Evolutionary conservation across 768 basidiomycete species (phyloP).

Genomic region (Calvatia gigantea): DNA sequence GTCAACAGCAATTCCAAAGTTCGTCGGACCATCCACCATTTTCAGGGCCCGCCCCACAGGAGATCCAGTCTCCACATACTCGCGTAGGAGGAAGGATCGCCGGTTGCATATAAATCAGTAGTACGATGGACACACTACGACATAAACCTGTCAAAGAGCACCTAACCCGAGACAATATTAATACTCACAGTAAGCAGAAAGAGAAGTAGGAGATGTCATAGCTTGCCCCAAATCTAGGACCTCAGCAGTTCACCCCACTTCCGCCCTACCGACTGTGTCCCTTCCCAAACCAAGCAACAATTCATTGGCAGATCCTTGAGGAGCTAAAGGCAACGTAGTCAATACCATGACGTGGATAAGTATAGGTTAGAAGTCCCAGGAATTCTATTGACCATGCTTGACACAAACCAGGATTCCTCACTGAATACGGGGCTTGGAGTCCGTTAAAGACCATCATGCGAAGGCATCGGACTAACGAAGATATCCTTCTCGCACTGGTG

Average conservation of each 20-base stretch:
- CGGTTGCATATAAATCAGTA: not conserved
- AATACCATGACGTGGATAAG: no score
- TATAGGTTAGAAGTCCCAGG: no score
- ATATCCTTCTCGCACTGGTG: not conserved
- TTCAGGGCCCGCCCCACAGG: not conserved
- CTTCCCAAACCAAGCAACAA: not conserved
- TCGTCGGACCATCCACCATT: no score
- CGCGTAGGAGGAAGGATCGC: not conserved
- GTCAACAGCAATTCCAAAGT: no score
- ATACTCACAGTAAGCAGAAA: not conserved
- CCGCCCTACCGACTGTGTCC: not conserved
- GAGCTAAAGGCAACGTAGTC: no score
- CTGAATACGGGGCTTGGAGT: not conserved
- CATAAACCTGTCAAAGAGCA: not conserved
- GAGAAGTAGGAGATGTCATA: not conserved
- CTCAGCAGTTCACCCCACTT: not conserved
- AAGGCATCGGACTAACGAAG: not conserved
- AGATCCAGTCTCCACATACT: not conserved
- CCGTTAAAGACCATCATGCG: not conserved
- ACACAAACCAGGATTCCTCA: not conserved
- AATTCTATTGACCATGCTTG: no score
- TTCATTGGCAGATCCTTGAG: not conserved
- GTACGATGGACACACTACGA: not conserved
- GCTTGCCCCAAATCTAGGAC: not conserved
- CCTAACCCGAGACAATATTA: not conserved